Percentiles rank a stretch among this genome's conserved stretches.
Evolutionary conservation across 129 eudicot genomes (phyloP).

Genomic region (Arctium minus): DNA sequence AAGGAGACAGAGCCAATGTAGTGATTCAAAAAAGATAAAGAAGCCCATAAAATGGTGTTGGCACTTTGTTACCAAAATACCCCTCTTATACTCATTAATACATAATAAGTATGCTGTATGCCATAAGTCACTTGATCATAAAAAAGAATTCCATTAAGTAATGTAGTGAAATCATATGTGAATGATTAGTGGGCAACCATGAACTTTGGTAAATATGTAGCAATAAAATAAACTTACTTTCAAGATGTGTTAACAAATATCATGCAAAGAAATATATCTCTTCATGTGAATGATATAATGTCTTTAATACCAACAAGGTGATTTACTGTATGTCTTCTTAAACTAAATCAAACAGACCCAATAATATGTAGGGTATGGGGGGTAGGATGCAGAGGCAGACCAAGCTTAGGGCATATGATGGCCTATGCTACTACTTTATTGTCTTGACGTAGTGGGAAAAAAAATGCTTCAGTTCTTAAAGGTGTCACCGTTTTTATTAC

Average conservation of each 20-base stretch:
- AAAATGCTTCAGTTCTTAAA: no score
- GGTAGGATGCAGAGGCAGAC: no score
- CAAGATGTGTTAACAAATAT: neutral
- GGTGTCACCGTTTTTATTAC: no score
- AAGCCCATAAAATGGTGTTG: conserved; percentile 1
- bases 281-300: neutral
- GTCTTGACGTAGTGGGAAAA: no score
- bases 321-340: neutral
- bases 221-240: neutral
- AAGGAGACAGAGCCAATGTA: neutral
- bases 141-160: conserved; percentile 1
- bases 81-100: neutral
- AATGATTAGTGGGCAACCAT: conserved; percentile 2
- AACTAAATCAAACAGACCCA: neutral
- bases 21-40: conserved; percentile 5
- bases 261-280: neutral
- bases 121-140: conserved; percentile 3
- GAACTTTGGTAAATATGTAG: neutral
- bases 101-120: conserved; percentile 5
- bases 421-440: no score
- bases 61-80: conserved; percentile 9
- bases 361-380: no score
- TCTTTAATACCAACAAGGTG: neutral
- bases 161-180: conserved; percentile 1
- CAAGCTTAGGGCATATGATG: no score